phyloP scores from a whole-genome alignment of 164 flowering plant genomes.

The Macadamia tetraphylla region DNA sequence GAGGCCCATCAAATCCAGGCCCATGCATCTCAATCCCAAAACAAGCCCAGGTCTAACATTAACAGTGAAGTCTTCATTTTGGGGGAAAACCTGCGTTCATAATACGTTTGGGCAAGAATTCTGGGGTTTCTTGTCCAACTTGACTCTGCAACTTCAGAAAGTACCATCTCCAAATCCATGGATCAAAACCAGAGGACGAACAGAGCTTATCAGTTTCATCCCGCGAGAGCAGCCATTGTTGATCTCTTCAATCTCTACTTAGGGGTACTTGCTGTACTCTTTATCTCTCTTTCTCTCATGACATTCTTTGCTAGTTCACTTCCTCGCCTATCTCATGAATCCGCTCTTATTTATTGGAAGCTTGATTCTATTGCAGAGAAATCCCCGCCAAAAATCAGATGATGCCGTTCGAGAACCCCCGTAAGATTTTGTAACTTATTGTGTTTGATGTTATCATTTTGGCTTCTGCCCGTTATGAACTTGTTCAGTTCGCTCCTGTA shows the following conservation, averaged over 20 bases:
- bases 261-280: conserved; percentile 26
- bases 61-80: no score
- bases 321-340: background rate
- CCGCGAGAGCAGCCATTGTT: conserved; percentile 43
- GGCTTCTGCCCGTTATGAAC: background rate
- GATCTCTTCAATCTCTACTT: conserved; percentile 71
- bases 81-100: no score
- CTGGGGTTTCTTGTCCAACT: no score
- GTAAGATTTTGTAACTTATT: conserved; percentile 24
- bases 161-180: background rate
- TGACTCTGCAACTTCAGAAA: no score
- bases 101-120: no score
- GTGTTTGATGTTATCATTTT: background rate
- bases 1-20: no score
- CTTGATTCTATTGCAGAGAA: conserved; percentile 32
- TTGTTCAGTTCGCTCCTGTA: background rate
- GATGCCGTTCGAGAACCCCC: conserved; percentile 55
- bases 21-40: no score
- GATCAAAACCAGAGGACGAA: conserved; percentile 25
- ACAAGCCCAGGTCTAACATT: no score
- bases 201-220: conserved; percentile 50
- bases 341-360: background rate
- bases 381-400: conserved; percentile 41
- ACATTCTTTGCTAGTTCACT: background rate
- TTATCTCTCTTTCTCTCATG: background rate